phyloP scores from a whole-genome alignment of 306 rosid species.

The Carpinus viminea region DNA sequence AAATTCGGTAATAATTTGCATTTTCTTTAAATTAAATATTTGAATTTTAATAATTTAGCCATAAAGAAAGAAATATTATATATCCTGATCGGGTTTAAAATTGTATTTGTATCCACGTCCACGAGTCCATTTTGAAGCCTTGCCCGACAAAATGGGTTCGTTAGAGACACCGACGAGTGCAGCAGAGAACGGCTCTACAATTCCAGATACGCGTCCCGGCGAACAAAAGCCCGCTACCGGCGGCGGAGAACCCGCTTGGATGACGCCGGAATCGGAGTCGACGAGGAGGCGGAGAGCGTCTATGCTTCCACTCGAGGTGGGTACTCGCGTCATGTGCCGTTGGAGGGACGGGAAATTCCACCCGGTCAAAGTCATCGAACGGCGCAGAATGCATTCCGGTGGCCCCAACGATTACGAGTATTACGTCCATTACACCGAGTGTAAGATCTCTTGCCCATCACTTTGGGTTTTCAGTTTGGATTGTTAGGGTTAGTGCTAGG shows the following conservation, averaged over 20 bases:
- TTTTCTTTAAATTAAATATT: no score
- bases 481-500: slow-evolving; percentile 24
- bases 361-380: slow-evolving; percentile 93
- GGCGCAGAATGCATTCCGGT: slow-evolving; percentile 48
- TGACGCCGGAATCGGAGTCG: slow-evolving; percentile 41
- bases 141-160: slow-evolving; percentile 69
- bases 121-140: not conserved
- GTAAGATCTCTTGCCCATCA: slow-evolving; percentile 45
- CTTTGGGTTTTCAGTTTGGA: slow-evolving; percentile 10
- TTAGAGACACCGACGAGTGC: slow-evolving; percentile 51
- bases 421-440: slow-evolving; percentile 97
- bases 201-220: slow-evolving; percentile 27
- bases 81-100: no score
- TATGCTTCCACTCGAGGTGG: slow-evolving; percentile 85
- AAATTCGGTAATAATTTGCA: no score
- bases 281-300: slow-evolving; percentile 58
- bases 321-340: slow-evolving; percentile 95
- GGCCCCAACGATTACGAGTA: slow-evolving; percentile 82
- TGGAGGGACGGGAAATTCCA: slow-evolving; percentile 94
- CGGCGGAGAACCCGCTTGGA: slow-evolving; percentile 22
- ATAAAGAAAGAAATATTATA: no score
- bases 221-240: slow-evolving; percentile 33
- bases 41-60: no score
- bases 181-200: slow-evolving; percentile 60
- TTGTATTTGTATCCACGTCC: not conserved